Conservation (phyloP, 345 rosid species). For the Isatis tinctoria region DNA sequence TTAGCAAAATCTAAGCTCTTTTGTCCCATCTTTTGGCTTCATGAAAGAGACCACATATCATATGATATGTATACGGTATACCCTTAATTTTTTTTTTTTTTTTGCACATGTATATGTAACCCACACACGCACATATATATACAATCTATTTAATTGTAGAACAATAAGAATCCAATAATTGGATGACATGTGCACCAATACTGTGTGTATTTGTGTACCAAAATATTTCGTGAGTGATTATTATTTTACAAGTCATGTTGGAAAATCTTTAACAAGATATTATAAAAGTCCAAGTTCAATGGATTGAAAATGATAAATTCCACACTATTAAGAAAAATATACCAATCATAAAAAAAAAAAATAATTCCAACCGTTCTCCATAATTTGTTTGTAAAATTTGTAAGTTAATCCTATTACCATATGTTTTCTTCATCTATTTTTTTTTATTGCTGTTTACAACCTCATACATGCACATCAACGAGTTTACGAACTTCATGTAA, state of each 20-base stretch:
- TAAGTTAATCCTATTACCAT: background rate
- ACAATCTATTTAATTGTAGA: background rate
- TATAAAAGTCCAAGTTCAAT: constrained; percentile 1
- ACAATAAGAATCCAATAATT: constrained; percentile 24
- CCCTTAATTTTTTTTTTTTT: background rate
- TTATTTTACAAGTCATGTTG: background rate
- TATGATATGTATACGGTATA: constrained; percentile 23
- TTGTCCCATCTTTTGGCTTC: constrained; percentile 32
- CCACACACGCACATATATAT: constrained; percentile 11
- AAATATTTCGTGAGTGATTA: background rate
- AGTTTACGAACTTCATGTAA: background rate
- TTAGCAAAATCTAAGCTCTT: background rate
- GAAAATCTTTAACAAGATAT: background rate
- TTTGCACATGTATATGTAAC: constrained; percentile 14
- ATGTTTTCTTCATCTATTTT: background rate
- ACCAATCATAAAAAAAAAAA: background rate
- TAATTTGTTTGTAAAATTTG: background rate
- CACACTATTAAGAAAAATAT: background rate
- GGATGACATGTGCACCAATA: constrained; percentile 11
- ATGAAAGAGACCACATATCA: constrained; percentile 30
- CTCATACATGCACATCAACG: background rate
- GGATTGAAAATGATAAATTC: background rate
- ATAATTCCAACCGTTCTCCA: background rate
- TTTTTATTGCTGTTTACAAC: background rate
- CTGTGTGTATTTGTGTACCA: background rate